Evolutionary conservation across 768 basidiomycete species (phyloP), one percentile per base, ranked within the genome.

Genomic region (Boletus vinaceobasis): DNA sequence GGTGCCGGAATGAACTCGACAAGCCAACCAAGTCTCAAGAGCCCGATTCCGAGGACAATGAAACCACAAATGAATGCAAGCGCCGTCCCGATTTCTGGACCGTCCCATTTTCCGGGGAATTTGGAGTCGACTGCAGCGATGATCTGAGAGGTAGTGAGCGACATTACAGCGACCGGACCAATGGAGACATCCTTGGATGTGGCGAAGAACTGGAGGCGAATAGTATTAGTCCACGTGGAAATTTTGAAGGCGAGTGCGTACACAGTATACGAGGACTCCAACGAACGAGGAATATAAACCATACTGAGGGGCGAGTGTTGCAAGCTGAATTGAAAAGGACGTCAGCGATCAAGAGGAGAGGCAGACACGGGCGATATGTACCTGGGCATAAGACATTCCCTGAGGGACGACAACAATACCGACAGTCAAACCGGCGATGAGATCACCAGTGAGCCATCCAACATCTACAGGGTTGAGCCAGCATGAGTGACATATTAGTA

Each of bases 131-230:
- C 83, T 35, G 79, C 71, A 14, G 78, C 74, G 66, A 98, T 90
- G 59, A 98, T 85, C 68, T 91, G 84, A 8, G 91, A 80, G 17
- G 86, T 83, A 19, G 90, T 88, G 48, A 97, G 80, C 2, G 93
- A 95, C 94, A 99, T 97, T 68, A 99, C 96, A 8, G 97, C 96
- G 61, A 98, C 96, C 2, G 97, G 97, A 47, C 97, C 97, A 61
- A 99, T 98, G n/a, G 93, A 95, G 39, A 99, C 91, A 77, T 99
- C 97, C 72, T 98, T 98, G 29, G 92, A 92, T 0, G 97, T 98
- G 23, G 94, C 96, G 66, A 98, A 98, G 74, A 97, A 82, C 88
- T 92, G 59, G 38, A 36, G 42, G 40, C 36, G 32, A 33, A 31
- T 8, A 14, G n/a, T 5, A 17, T 60, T 13, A 45, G 19, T 5